Conservation (phyloP, 2,329 filamentous ascomycete species). For the Verticillium isaacii region DNA sequence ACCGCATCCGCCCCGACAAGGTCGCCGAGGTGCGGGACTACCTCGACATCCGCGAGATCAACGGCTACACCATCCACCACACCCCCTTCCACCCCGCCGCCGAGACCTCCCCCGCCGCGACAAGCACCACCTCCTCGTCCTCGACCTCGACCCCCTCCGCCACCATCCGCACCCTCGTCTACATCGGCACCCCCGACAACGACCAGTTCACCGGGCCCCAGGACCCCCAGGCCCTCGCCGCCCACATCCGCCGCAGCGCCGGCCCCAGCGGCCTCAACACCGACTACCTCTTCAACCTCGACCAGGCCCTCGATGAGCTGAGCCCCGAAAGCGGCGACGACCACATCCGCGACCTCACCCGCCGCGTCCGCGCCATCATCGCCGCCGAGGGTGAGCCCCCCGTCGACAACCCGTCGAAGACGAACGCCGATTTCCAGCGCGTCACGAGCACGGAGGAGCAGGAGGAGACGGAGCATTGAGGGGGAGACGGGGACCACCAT, state of each 20-base stretch:
- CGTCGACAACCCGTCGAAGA: conserved; percentile 7
- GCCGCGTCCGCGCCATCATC: conserved; percentile 62
- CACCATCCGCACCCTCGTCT: conserved; percentile 63
- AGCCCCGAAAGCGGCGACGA: conserved; percentile 73
- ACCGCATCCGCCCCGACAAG: conserved; percentile 69
- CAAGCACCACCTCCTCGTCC: conserved; percentile 13
- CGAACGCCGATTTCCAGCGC: conserved; percentile 15
- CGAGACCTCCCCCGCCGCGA: conserved; percentile 3
- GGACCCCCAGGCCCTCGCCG: conserved; percentile 70
- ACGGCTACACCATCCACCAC: conserved; percentile 92
- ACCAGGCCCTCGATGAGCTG: conserved; percentile 67
- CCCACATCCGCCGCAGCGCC: conserved; percentile 70
- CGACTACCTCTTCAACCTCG: conserved; percentile 82
- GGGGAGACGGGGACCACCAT: too few relatives aligned
- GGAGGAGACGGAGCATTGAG: conserved; percentile 51
- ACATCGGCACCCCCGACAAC: conserved; percentile 91
- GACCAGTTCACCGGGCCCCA: conserved; percentile 87
- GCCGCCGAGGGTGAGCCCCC: conserved; percentile 15
- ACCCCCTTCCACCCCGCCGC: conserved; percentile 72
- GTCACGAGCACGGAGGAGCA: conserved; percentile 36
- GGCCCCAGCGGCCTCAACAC: conserved; percentile 87
- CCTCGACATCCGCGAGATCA: conserved; percentile 94
- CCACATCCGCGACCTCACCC: conserved; percentile 79
- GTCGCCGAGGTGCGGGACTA: conserved; percentile 82
- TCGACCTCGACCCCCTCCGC: conserved; percentile 17